Conservation (phyloP, 2,329 filamentous ascomycete genomes). For the Aureobasidium uvarum region DNA sequence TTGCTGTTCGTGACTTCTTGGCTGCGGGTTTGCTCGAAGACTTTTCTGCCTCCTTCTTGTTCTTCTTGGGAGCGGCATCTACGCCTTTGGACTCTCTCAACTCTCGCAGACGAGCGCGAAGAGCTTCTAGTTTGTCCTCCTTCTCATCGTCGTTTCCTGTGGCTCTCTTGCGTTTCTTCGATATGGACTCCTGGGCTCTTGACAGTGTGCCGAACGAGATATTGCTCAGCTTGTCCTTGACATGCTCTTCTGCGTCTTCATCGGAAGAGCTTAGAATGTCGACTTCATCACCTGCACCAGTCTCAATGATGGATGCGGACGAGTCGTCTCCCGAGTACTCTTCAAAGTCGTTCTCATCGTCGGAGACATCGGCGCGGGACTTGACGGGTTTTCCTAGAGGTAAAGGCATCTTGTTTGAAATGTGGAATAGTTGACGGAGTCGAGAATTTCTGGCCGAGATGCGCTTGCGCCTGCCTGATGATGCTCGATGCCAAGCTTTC, state of each 20-base stretch:
- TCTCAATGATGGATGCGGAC: conserved; percentile 44
- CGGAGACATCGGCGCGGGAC: conserved; percentile 25
- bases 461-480: background rate
- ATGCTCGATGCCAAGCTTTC: conserved; percentile 7
- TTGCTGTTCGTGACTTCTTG: conserved; percentile 31
- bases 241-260: conserved; percentile 39
- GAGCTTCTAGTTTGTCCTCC: conserved; percentile 48
- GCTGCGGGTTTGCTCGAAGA: conserved; percentile 13
- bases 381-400: conserved; percentile 31
- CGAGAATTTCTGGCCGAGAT: conserved; percentile 20
- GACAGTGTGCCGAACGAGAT: conserved; percentile 90
- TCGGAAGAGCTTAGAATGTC: conserved; percentile 26
- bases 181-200: conserved; percentile 73
- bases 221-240: conserved; percentile 51
- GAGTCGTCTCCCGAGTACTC: conserved; percentile 41
- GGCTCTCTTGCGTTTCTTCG: conserved; percentile 46
- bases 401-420: conserved; percentile 27
- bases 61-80: conserved; percentile 32
- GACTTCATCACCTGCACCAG: conserved; percentile 37
- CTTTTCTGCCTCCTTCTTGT: background rate
- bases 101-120: conserved; percentile 47
- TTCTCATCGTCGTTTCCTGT: conserved; percentile 41
- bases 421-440: background rate
- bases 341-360: conserved; percentile 27
- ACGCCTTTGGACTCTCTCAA: conserved; percentile 44